Percentiles rank a stretch among this genome's conserved stretches.
Conservation (phyloP, 441 rosid species). For the Erodium trifolium region DNA sequence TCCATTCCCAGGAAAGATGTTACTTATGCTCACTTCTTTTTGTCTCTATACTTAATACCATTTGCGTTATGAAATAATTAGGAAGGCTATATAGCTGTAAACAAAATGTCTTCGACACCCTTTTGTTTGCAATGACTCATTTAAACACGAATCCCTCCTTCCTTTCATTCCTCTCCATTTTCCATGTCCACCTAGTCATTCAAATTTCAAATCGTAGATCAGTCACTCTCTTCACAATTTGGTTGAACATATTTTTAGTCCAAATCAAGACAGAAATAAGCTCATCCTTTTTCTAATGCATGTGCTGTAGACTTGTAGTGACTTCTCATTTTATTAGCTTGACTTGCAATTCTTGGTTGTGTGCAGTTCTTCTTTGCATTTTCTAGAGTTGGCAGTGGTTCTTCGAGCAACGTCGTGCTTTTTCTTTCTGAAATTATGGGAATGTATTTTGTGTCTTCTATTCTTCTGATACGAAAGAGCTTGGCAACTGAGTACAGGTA, state of each 20-base stretch:
- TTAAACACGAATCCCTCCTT: neutral
- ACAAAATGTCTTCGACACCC: neutral
- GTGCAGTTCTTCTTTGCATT: conserved; percentile 98
- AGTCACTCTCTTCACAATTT: neutral
- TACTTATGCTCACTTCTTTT: neutral
- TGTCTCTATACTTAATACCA: neutral
- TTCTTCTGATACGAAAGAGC: conserved; percentile 94
- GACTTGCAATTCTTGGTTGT: conserved; percentile 26
- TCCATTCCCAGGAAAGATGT: conserved; percentile 1
- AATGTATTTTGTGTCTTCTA: conserved; percentile 94
- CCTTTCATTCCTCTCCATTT: neutral
- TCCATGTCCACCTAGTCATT: no score
- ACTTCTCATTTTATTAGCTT: conserved; percentile 13
- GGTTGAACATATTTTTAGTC: no score
- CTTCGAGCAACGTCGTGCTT: conserved; percentile 96
- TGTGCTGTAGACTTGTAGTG: neutral
- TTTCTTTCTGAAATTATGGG: conserved; percentile 99
- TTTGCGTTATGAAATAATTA: neutral
- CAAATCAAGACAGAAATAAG: no score
- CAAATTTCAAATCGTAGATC: neutral
- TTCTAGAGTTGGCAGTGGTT: conserved; percentile 96
- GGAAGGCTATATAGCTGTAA: neutral
- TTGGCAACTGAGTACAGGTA: conserved; percentile 93
- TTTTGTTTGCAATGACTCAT: neutral
- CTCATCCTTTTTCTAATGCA: no score